Base-by-base conservation (phyloP, 1,284 basidiomycete species). In the Sanghuangporus baumii region DNA sequence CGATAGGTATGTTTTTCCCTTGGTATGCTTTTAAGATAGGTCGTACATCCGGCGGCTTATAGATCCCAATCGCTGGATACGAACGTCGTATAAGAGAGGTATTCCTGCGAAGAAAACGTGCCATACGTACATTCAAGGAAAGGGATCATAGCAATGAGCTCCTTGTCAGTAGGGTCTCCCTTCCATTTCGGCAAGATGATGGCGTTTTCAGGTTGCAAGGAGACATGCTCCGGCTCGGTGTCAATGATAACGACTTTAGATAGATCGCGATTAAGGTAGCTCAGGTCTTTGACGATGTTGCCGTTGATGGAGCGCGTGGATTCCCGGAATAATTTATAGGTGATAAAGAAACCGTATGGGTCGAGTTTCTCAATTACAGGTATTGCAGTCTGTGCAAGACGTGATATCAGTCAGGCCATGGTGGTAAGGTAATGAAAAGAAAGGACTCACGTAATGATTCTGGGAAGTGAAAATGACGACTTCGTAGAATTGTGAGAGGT, bases 401-500 rank as follows among this genome's bases (percentile, higher is more conserved):
- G 20, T 62, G 37, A 52, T 61, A 40, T 61, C 50, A 40, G 56
- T 61, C 60, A 60, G 18, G 46, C 47, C 14, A 41, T 63, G n/a
- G 26, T 26, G 8, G 57, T 26, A 38, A 26, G 37, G n/a, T 57
- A 48, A 37, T 40, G 40, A 46, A 20, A 4, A 46, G 23, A 16
- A 34, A 48, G 50, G 31, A 81, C 91, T 63, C 69, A 95, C 94
- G 74, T 96, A 98, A 69, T 85, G 81, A 59, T 93, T 87, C 76
- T 98, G 94, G 8, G 88, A 84, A 12, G 96, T 98, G 79, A 98
- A 99, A 61, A 99, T 80, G 23, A 99, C 96, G 66, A 99, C 88
- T 79, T 99, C 96, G 75, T 94, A 99, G 77, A 98, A 98, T 71
- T 98, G 96, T 0, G 94, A 94, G 50, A 99, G 83, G 75, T 99